Percentiles rank a stretch among this genome's conserved stretches.
These are phyloP conservation scores for Sclerotinia minor DNA, from an alignment of 2,329 filamentous ascomycete species.

Conservation along the genomic window DNA sequence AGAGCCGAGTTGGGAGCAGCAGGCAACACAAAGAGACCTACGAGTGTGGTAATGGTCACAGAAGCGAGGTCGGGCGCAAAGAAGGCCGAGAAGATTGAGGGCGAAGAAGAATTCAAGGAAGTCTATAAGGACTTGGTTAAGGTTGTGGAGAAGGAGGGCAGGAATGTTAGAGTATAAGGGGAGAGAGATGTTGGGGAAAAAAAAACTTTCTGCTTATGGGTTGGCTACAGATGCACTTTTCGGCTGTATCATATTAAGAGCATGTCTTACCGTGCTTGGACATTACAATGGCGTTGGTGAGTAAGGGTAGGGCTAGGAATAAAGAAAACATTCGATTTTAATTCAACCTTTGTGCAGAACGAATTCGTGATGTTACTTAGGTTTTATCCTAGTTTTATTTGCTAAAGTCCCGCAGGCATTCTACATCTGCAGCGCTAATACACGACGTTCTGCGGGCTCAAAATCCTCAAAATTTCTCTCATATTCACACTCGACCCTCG, in stretches of 20 bases:
- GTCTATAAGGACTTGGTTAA: constrained; percentile 65
- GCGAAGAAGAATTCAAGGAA: constrained; percentile 61
- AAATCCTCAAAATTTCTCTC: background rate
- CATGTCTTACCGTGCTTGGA: constrained; percentile 23
- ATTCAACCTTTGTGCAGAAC: constrained; percentile 12
- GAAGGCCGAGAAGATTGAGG: constrained; percentile 47
- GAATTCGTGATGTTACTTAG: background rate
- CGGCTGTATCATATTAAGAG: constrained; percentile 28
- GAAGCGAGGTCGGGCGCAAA: constrained; percentile 51
- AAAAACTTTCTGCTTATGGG: constrained; percentile 18
- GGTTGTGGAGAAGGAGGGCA: constrained; percentile 64
- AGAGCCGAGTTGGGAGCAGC: constrained; percentile 92
- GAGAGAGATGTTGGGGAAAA: background rate
- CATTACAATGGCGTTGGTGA: constrained; percentile 26
- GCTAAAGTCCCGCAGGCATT: constrained; percentile 9
- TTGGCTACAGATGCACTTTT: constrained; percentile 23
- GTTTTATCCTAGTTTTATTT: background rate
- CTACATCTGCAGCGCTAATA: background rate
- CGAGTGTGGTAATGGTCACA: constrained; percentile 89
- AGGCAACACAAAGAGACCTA: constrained; percentile 92
- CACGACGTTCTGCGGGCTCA: background rate
- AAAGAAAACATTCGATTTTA: constrained; percentile 22
- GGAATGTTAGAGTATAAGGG: constrained; percentile 46
- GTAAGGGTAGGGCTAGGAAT: constrained; percentile 24
- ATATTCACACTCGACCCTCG: background rate